These are phyloP conservation scores for Vachellia pachyceras DNA, from an alignment of 306 rosid species.

Conservation along the genomic window DNA sequence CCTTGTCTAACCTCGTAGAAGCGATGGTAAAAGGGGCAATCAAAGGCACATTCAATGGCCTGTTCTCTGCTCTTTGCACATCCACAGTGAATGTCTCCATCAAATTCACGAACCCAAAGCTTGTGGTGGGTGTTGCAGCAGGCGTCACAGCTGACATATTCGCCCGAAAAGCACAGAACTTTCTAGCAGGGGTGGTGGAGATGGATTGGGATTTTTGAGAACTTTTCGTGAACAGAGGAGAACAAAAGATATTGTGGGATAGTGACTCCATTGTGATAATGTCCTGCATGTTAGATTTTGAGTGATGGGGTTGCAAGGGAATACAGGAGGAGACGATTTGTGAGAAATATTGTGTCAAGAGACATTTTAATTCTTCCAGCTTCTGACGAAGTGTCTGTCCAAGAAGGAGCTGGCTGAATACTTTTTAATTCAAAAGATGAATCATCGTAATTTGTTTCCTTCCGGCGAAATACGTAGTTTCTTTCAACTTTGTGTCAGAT, in stretches of 20 bases:
- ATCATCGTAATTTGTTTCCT: too few relatives aligned
- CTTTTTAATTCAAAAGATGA: slow-evolving; percentile 13
- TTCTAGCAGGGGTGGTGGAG: slow-evolving; percentile 27
- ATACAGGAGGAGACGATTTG: neutral
- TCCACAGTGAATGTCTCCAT: slow-evolving; percentile 72
- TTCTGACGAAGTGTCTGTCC: neutral
- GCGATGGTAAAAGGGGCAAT: slow-evolving; percentile 84
- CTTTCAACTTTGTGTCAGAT: too few relatives aligned
- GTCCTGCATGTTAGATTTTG: slow-evolving; percentile 11
- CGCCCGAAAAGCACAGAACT: slow-evolving; percentile 18
- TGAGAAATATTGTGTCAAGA: slow-evolving; percentile 3
- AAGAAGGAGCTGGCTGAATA: neutral
- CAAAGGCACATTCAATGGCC: slow-evolving; percentile 78
- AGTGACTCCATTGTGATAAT: slow-evolving; percentile 27
- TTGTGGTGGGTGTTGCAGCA: slow-evolving; percentile 42
- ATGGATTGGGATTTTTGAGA: slow-evolving; percentile 9
- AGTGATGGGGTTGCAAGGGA: neutral
- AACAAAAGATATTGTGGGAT: slow-evolving; percentile 16
- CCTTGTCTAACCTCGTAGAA: slow-evolving; percentile 72
- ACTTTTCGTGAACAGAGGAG: slow-evolving; percentile 27
- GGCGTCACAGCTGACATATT: slow-evolving; percentile 55
- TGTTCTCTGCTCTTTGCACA: slow-evolving; percentile 83
- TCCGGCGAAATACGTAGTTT: too few relatives aligned
- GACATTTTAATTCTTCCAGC: neutral
- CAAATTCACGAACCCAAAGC: slow-evolving; percentile 69